Conservation (phyloP, 345 rosid species). For the Isatis tinctoria region DNA sequence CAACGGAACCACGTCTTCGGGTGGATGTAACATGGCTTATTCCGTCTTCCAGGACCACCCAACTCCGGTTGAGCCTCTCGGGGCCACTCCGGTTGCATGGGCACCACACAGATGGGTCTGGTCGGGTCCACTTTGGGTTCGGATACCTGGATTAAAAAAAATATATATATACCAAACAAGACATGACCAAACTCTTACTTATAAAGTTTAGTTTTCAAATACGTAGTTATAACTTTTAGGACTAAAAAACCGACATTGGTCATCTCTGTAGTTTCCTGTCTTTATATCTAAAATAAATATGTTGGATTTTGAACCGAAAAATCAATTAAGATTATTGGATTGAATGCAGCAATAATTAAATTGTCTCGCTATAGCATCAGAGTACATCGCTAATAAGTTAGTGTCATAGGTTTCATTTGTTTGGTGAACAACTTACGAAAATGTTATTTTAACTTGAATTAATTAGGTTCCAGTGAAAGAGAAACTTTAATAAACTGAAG, state of each 20-base stretch:
- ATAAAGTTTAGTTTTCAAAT: too few species aligned
- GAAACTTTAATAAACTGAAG: constrained; percentile 7
- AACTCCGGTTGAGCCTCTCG: too few species aligned
- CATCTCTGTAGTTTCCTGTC: not conserved
- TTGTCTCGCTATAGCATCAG: not conserved
- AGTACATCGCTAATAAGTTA: not conserved
- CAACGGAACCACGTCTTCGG: too few species aligned
- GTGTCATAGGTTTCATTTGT: constrained; percentile 20
- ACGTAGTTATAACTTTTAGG: not conserved
- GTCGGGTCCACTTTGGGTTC: too few species aligned
- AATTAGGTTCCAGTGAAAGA: not conserved
- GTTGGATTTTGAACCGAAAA: not conserved
- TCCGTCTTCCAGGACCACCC: too few species aligned
- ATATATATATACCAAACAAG: too few species aligned
- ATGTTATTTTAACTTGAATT: constrained; percentile 11
- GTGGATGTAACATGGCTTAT: too few species aligned
- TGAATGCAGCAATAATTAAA: not conserved
- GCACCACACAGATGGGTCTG: too few species aligned
- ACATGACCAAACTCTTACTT: not conserved
- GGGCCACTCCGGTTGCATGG: too few species aligned
- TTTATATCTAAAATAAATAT: not conserved
- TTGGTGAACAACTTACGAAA: constrained; percentile 31
- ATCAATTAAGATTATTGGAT: not conserved
- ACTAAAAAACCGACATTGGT: not conserved
- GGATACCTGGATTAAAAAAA: too few species aligned